Evolutionary conservation across 2,329 filamentous ascomycete species (phyloP), one percentile per base, ranked within the genome.

Genomic region (Rutstroemia sp.): DNA sequence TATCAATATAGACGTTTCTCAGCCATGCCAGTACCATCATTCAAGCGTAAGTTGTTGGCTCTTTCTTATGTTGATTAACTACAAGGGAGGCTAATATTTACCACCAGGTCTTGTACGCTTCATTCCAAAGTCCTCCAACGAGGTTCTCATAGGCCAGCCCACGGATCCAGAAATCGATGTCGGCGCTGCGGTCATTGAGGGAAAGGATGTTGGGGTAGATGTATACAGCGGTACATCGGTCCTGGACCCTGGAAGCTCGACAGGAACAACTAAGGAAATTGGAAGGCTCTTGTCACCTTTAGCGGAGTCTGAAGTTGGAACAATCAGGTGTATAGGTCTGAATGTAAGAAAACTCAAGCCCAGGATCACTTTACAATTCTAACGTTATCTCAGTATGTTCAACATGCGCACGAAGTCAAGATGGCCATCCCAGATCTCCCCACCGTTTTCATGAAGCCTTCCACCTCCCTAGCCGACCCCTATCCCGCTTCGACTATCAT

Each of bases 201-300:
- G 79, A 38, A 71, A 80, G 59, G 77, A 83, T 42, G 80, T 86
- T 38, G 64, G 73, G 27, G 80, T 82, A 47, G 73, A 74, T 42
- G 73, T 82, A 6, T 84, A 80, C 70, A 80, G 77, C 23, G 82
- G 83, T 17, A 72, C 71, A 1, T 86, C 83, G 2, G 78, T 83
- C 1, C 69, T 86, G 47, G 71, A 69, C 23, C 76, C 81, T 0
- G 83, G 82, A 2, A 68, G 72, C 21, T 71, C 72, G 12, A 83
- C 81, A 1, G 76, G 72, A 30, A 71, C 72, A 59, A 69, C 70
- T 3, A 75, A 76, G 65, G 67, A 70, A 39, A 73, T 80, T 60
- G 72, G 47, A 7, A 67, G 65, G 9, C 54, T 77, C 7, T 68
- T 78, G n/a, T 76, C 74, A 6, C 76, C 75, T 14, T 57, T 78